Base-by-base conservation (phyloP, 2,329 filamentous ascomycete genomes). In the Arthrobotrys pseudoclavata region DNA sequence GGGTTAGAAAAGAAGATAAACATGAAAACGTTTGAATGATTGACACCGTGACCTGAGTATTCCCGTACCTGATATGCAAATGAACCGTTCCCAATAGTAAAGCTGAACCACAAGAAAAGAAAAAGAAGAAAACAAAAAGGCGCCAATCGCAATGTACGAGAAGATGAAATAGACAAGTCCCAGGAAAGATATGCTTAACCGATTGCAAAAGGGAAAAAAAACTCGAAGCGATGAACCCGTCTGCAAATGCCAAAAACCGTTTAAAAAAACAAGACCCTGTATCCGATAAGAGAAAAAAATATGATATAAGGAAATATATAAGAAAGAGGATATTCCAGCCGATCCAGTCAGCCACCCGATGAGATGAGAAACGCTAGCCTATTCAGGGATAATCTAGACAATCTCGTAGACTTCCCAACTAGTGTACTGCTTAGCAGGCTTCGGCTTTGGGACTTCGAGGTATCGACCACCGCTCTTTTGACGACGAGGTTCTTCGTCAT, bases 331-430 rank as follows among this genome's bases (percentile, higher is more conserved):
- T 31, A 50, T 64, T 34, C 66, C 31, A 71, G 57, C 53, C 74
- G 61, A 71, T 22, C 69, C 52, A 55, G 52, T 63, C 55, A 60
- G 42, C 55, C 67, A 69, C 26, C 67, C 55, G 55, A 48, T 53
- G 42, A 52, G 55, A 48, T 53, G 42, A 52, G 61, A 18, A 66
- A 57, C 22, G 42, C 40, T 67, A 70, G 29, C 18, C 31, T 53
- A 52, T 75, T 53, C 47, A 50, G n/a, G 31, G 20, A 42, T 15
- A 29, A 55, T 71, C 61, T 77, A 77, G 10, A 71, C 74, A 20
- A 77, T 71, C 57, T 77, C 74, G 34, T 77, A 77, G 29, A 77
- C 67, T 48, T 77, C 74, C 74, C 74, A 77, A 52, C 61, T 67
- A 42, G 74, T 71, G 55, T 77, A 77, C 29, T 77, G 74, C 53